Conservation (phyloP, 1,139 yeast genomes). For the Lodderomyces elongisporus region DNA sequence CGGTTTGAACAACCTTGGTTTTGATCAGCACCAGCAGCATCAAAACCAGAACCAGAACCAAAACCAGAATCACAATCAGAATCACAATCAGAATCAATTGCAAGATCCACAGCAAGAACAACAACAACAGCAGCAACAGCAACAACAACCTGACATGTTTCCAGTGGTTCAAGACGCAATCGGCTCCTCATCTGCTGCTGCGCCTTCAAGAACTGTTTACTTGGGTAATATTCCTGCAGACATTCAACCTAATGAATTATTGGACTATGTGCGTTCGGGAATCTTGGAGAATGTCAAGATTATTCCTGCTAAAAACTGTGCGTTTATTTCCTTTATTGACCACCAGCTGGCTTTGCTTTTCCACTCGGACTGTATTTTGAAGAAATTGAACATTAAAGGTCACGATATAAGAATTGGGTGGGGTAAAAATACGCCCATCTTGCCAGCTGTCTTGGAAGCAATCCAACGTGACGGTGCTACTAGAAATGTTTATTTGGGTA, state of each 20-base stretch:
- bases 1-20: neutral
- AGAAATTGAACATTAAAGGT: constrained; percentile 51
- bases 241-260: constrained; percentile 71
- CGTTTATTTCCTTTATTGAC: constrained; percentile 57
- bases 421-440: constrained; percentile 62
- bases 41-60: constrained; percentile 1
- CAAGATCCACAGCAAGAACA: constrained; percentile 5
- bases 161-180: constrained; percentile 6
- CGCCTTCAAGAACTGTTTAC: constrained; percentile 83
- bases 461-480: constrained; percentile 87
- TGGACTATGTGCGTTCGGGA: constrained; percentile 90
- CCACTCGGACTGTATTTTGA: constrained; percentile 58
- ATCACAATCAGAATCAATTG: neutral
- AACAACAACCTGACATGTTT: constrained; percentile 1
- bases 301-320: constrained; percentile 54
- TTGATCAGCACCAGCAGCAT: constrained; percentile 2
- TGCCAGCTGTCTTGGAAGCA: constrained; percentile 65
- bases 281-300: constrained; percentile 72
- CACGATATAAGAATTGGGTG: constrained; percentile 63
- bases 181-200: constrained; percentile 22
- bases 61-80: constrained; percentile 1
- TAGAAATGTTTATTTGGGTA: constrained; percentile 82
- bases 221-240: constrained; percentile 86
- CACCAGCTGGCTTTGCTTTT: constrained; percentile 57
- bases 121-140: constrained; percentile 5